A percentile compares a stretch with the other conserved stretches of the same genome.
These are phyloP conservation scores for Adansonia grandidieri DNA, from an alignment of 441 rosid genomes.

Conservation along the genomic window DNA sequence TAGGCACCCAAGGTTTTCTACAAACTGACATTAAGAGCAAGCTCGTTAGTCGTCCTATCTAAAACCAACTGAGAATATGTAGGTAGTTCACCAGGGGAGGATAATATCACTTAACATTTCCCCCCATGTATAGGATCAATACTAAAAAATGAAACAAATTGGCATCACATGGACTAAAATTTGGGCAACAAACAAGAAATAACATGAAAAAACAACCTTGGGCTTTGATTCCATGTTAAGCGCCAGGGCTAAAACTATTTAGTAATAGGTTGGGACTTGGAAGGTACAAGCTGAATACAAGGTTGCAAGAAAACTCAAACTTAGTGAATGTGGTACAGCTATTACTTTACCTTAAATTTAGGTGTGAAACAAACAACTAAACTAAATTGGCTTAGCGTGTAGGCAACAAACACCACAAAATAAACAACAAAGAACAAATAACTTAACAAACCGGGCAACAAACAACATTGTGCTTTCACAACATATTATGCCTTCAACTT, in stretches of 20 bases:
- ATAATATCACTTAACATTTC: background rate
- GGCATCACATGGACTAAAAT: constrained; percentile 6
- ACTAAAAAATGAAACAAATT: background rate
- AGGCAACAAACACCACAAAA: background rate
- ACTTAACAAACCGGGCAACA: background rate
- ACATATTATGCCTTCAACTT: background rate
- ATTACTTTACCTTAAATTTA: background rate
- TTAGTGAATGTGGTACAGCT: background rate
- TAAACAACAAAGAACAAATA: background rate
- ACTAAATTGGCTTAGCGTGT: background rate
- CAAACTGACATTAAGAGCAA: background rate
- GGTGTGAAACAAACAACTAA: background rate
- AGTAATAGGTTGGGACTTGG: background rate
- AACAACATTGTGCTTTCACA: background rate
- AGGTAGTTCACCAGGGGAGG: background rate
- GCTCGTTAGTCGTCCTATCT: background rate
- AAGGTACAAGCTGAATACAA: background rate
- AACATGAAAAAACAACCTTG: background rate
- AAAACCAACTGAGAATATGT: background rate
- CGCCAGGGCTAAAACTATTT: background rate
- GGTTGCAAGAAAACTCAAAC: background rate
- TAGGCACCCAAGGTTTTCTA: no score
- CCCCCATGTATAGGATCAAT: background rate
- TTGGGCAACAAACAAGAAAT: background rate
- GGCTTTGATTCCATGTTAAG: constrained; percentile 5